Conservation (phyloP, 331 rosid genomes). For the Acacia pycnantha region DNA sequence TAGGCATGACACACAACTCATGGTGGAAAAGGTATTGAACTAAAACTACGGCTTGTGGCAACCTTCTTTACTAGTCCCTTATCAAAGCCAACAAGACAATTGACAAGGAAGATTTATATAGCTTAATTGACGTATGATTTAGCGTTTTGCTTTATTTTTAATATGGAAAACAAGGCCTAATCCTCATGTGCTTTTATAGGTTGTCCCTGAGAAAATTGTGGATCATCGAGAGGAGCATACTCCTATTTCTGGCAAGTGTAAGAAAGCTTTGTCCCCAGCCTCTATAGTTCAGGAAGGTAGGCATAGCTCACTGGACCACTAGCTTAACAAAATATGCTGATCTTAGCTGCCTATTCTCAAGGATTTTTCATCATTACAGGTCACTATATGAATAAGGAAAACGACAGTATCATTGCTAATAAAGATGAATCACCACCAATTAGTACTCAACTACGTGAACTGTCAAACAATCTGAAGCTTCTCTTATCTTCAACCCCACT, state of each 20-base stretch:
- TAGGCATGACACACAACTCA: slow-evolving; percentile 18
- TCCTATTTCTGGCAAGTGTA: slow-evolving; percentile 17
- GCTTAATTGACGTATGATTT: not conserved
- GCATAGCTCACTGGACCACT: slow-evolving; percentile 15
- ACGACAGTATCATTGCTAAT: slow-evolving; percentile 20
- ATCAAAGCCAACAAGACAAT: not conserved
- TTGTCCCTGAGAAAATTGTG: slow-evolving; percentile 25
- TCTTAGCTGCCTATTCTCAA: not conserved
- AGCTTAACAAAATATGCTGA: slow-evolving; percentile 6
- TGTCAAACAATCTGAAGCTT: slow-evolving; percentile 52
- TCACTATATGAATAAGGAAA: slow-evolving; percentile 44
- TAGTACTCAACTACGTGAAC: slow-evolving; percentile 61
- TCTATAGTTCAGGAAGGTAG: slow-evolving; percentile 48
- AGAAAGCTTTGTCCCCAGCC: slow-evolving; percentile 10
- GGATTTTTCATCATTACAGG: slow-evolving; percentile 38
- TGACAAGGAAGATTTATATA: not conserved
- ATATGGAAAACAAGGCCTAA: not conserved
- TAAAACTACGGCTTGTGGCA: not conserved
- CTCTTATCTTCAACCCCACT: slow-evolving; percentile 48
- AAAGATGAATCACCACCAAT: slow-evolving; percentile 63
- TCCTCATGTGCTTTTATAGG: slow-evolving; percentile 29
- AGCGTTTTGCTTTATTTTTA: not conserved
- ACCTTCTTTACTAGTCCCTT: not conserved
- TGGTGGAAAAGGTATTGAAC: slow-evolving; percentile 31
- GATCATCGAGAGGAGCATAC: slow-evolving; percentile 31